Conservation (phyloP, 2,329 filamentous ascomycete genomes). For the Dothiorella sarmentorum region DNA sequence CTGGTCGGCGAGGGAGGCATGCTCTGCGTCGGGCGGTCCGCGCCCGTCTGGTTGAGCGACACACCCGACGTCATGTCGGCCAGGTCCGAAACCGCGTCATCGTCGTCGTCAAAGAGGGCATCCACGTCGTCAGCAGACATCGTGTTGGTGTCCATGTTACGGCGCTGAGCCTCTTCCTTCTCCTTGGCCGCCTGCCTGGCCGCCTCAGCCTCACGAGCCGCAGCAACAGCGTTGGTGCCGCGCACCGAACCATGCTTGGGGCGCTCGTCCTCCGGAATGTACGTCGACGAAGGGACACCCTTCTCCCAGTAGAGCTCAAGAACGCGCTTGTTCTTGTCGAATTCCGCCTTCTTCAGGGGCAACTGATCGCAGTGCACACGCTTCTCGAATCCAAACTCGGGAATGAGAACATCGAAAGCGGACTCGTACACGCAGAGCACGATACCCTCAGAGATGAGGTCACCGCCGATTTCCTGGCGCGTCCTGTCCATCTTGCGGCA, state of each 20-base stretch:
- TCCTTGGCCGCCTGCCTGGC: constrained; percentile 79
- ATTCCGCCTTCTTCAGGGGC: constrained; percentile 98
- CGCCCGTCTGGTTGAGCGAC: constrained; percentile 63
- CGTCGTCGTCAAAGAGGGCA: constrained; percentile 83
- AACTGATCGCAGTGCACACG: constrained; percentile 98
- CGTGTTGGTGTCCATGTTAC: constrained; percentile 91
- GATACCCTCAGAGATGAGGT: constrained; percentile 92
- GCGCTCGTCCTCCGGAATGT: constrained; percentile 93
- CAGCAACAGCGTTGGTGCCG: constrained; percentile 69
- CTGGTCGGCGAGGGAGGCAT: constrained; percentile 87
- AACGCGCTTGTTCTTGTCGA: constrained; percentile 90
- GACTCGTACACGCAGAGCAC: constrained; percentile 98
- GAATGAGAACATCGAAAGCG: constrained; percentile 95
- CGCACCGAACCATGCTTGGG: constrained; percentile 77
- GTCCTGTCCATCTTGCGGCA: constrained; percentile 95
- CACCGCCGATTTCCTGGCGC: constrained; percentile 79
- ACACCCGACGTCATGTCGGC: constrained; percentile 91
- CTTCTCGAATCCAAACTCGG: constrained; percentile 98
- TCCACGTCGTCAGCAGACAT: constrained; percentile 91
- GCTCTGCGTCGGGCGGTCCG: constrained; percentile 87
- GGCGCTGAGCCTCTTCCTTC: constrained; percentile 83
- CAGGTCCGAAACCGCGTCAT: constrained; percentile 75
- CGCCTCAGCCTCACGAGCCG: constrained; percentile 76
- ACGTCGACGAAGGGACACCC: constrained; percentile 92
- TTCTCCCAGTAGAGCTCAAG: constrained; percentile 99